These are phyloP conservation scores for Oryza meyeriana DNA, from an alignment of 176 grass and related monocot genomes.

Conservation along the genomic window DNA sequence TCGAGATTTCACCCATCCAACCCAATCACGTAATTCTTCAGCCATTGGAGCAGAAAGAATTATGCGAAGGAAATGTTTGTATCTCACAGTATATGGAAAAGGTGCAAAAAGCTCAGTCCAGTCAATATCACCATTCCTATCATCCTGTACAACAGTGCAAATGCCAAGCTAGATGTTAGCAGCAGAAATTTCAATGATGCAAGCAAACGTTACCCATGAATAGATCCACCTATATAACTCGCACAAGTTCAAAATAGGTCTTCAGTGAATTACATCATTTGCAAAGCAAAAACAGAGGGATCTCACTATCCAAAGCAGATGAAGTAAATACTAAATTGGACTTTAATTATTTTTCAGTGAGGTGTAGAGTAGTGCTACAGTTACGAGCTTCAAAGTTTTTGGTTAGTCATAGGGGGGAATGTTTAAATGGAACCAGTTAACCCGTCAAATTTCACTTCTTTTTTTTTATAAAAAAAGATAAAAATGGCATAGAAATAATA, in stretches of 20 bases:
- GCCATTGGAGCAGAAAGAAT: slow-evolving; percentile 48
- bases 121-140: slow-evolving; percentile 38
- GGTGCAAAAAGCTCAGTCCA: slow-evolving; percentile 60
- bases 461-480: background rate
- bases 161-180: slow-evolving; percentile 25
- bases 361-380: background rate
- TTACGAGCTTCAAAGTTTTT: background rate
- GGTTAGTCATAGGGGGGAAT: background rate
- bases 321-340: background rate
- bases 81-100: slow-evolving; percentile 48
- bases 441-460: background rate
- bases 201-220: background rate
- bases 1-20: slow-evolving; percentile 75
- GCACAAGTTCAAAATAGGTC: background rate
- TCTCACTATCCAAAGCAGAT: background rate
- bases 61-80: slow-evolving; percentile 54
- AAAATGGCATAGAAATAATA: background rate
- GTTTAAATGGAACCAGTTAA: background rate
- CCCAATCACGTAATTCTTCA: slow-evolving; percentile 67
- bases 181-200: slow-evolving; percentile 13
- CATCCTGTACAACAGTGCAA: slow-evolving; percentile 59
- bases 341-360: too few relatives aligned
- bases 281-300: background rate
- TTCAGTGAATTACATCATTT: background rate
- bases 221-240: background rate